Evolutionary conservation across 768 basidiomycete genomes (phyloP).

Genomic region (Tulasnella sp.): DNA sequence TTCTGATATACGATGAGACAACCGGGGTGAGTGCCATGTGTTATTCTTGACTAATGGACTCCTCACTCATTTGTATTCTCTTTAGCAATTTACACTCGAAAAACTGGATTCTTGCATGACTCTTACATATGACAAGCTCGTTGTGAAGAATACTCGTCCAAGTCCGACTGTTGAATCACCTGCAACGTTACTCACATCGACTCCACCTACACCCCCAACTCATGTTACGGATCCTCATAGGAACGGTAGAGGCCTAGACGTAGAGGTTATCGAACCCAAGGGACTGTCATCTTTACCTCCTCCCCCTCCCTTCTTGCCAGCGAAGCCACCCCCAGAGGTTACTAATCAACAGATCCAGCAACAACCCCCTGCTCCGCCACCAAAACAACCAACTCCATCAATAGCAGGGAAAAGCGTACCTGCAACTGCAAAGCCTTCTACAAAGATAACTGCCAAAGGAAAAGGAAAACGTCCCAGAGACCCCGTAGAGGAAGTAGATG

Average conservation of each 20-base stretch:
- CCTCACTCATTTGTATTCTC: slow-evolving; percentile 15
- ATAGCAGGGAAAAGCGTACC: too few species aligned
- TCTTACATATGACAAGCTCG: slow-evolving; percentile 34
- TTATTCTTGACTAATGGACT: background rate
- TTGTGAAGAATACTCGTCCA: slow-evolving; percentile 6
- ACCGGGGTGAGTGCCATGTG: slow-evolving; percentile 39
- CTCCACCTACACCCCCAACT: slow-evolving; percentile 9
- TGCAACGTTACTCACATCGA: slow-evolving; percentile 5
- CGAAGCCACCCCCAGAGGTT: slow-evolving; percentile 1
- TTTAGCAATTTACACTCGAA: slow-evolving; percentile 59
- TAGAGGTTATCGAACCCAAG: background rate
- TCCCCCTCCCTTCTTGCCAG: background rate
- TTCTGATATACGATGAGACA: slow-evolving; percentile 69
- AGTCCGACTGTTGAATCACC: too few species aligned
- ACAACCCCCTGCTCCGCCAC: background rate
- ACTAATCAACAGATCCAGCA: background rate
- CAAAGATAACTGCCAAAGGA: slow-evolving; percentile 8
- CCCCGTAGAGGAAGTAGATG: background rate
- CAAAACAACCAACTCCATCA: too few species aligned
- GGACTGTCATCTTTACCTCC: background rate
- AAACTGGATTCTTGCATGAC: slow-evolving; percentile 54
- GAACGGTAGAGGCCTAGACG: slow-evolving; percentile 3
- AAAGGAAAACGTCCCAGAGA: slow-evolving; percentile 12
- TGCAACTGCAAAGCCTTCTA: too few species aligned
- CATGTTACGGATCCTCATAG: background rate